phyloP scores from a whole-genome alignment of 371 early-diverging fungal species.

The Catenaria anguillulae region DNA sequence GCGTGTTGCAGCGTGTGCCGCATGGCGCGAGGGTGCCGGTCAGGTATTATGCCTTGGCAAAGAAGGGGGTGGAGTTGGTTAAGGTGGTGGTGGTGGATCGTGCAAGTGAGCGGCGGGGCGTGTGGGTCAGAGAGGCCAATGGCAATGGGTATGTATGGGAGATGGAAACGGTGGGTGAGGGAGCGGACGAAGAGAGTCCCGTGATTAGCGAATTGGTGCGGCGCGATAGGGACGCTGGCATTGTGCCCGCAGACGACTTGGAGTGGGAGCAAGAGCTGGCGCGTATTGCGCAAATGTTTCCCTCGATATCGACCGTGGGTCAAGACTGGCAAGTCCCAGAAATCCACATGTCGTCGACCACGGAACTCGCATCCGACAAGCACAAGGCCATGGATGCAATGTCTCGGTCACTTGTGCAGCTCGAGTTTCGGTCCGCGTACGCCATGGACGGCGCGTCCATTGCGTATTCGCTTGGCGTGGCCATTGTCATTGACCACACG shows the following conservation, averaged over 20 bases:
- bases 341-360: constrained; percentile 16
- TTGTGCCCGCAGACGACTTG: no score
- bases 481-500: constrained; percentile 1
- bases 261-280: no score
- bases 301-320: no score
- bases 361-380: constrained; percentile 10
- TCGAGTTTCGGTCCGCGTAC: constrained; percentile 13
- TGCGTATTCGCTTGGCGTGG: constrained; percentile 5
- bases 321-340: no score
- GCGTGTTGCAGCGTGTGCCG: constrained; percentile 15
- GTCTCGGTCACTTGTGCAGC: not conserved
- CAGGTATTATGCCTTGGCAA: constrained; percentile 20
- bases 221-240: no score
- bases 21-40: constrained; percentile 24
- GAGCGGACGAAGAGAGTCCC: not conserved
- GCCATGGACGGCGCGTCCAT: constrained; percentile 10
- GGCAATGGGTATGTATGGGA: constrained; percentile 17
- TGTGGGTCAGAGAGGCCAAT: no score
- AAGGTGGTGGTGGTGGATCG: constrained; percentile 10
- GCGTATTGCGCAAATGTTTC: constrained; percentile 11
- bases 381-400: constrained; percentile 4
- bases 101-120: constrained; percentile 14
- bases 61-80: constrained; percentile 20
- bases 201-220: no score
- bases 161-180: not conserved